phyloP scores from a whole-genome alignment of 2,329 filamentous ascomycete species.

The Alternaria longipes region DNA sequence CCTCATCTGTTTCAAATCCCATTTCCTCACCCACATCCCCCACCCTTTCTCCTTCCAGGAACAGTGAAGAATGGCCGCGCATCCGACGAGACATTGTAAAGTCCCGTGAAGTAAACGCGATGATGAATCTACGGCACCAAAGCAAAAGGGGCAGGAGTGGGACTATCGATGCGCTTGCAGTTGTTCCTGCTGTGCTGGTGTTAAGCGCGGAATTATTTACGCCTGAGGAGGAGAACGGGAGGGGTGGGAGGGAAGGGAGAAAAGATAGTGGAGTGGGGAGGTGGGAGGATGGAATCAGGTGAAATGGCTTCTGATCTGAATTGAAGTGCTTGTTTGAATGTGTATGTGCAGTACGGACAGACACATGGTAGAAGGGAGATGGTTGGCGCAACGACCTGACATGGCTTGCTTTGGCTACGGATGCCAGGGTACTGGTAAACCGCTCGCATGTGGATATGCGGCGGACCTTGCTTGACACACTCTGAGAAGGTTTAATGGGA shows the following conservation, averaged over 20 bases:
- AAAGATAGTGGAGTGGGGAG: slow-evolving; percentile 32
- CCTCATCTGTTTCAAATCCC: slow-evolving; percentile 22
- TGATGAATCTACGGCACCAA: slow-evolving; percentile 37
- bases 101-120: slow-evolving; percentile 32
- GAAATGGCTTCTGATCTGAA: not conserved
- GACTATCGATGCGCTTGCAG: slow-evolving; percentile 47
- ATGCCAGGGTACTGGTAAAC: too few relatives aligned
- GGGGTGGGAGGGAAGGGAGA: not conserved
- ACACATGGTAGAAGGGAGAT: too few relatives aligned
- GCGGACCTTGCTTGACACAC: too few relatives aligned
- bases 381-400: too few relatives aligned
- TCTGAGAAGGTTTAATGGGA: too few relatives aligned
- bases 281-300: slow-evolving; percentile 37
- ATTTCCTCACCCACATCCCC: slow-evolving; percentile 17
- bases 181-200: slow-evolving; percentile 47
- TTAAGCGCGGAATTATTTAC: slow-evolving; percentile 49
- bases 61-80: slow-evolving; percentile 29
- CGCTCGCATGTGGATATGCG: too few relatives aligned
- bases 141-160: slow-evolving; percentile 29
- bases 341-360: too few relatives aligned
- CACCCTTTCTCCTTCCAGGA: slow-evolving; percentile 13
- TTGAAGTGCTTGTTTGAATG: too few relatives aligned
- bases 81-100: slow-evolving; percentile 32
- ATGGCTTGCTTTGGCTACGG: too few relatives aligned
- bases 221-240: slow-evolving; percentile 26